Base-by-base conservation (phyloP, 1,284 basidiomycete genomes). In the Ceratorhiza oryzae-sativae region DNA sequence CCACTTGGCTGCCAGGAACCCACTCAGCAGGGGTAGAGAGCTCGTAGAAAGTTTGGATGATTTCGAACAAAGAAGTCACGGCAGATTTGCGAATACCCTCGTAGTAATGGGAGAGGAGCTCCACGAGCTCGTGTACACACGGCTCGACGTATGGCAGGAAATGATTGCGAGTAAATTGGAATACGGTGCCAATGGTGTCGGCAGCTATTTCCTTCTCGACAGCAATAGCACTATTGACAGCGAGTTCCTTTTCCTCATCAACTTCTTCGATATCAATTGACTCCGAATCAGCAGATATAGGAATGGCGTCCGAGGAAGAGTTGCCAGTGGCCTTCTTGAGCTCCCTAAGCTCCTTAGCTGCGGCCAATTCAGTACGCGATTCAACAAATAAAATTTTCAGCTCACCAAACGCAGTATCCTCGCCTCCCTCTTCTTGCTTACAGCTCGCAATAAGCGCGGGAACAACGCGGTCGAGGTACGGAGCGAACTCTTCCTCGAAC, bases 121-220 rank as follows among this genome's bases (percentile, higher is more conserved):
- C 83, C 76, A 94, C 85, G 58, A 99, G 88, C 78, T 95, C 92
- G 73, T 94, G 84, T 62, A 93, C 89, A 77, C 88, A 91, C 74
- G 83, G 82, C 80, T 94, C 92, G 73, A 94, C 88, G 80, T 88
- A 99, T 3, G 95, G 95, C 76, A 98, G 84, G 89, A 98, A 99
- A 78, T 93, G 90, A 46, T 81, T 81, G 78, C 90, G 89, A 65
- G 95, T 97, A 58, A 92, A 86, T 51, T 88, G 84, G 80, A 98
- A 98, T 73, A 99, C 83, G 68, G 94, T 92, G 71, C 97, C 95
- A 75, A 99, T 90, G 34, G 97, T 95, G 80, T 99, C 97, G 45
- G 95, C 95, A 5, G 97, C 97, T 72, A 98, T 97, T 84, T 99
- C 97, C 83, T 99, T 99, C 85, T 99, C 97, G 72, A 99, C 95